phyloP scores from a whole-genome alignment of 495 filamentous ascomycete genomes.

The Penicillium samsonianum region DNA sequence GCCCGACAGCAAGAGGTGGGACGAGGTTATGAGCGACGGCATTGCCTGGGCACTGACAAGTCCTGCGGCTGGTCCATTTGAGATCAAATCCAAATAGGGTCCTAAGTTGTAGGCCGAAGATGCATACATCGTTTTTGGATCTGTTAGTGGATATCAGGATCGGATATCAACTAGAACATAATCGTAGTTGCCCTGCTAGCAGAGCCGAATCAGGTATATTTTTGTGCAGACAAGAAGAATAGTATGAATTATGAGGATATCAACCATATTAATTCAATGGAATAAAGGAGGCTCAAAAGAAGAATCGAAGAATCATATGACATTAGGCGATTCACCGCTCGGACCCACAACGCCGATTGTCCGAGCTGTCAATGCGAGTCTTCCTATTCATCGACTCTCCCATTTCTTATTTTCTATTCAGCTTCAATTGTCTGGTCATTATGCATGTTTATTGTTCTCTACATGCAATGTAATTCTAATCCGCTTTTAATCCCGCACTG shows the following conservation, averaged over 20 bases:
- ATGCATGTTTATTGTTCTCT: not conserved
- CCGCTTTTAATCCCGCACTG: constrained; percentile 7
- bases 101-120: too few species aligned
- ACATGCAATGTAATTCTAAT: constrained; percentile 17
- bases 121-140: not conserved
- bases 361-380: constrained; percentile 12
- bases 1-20: constrained; percentile 40
- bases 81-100: constrained; percentile 34
- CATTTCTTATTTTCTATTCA: constrained; percentile 2
- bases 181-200: not conserved
- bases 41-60: constrained; percentile 44
- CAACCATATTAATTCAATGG: not conserved
- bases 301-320: not conserved
- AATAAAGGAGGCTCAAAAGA: not conserved
- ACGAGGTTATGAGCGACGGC: constrained; percentile 41
- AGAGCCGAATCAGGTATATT: not conserved
- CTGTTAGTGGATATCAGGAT: not conserved
- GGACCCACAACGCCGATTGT: constrained; percentile 16
- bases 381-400: not conserved
- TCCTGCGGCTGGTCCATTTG: constrained; percentile 32
- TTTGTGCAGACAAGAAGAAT: not conserved
- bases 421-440: constrained; percentile 2
- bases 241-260: not conserved
- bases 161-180: not conserved
- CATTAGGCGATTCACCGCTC: constrained; percentile 12